Percentiles rank a stretch among this genome's conserved stretches.
These are phyloP conservation scores for Annulohypoxylon moriforme DNA, from an alignment of 495 filamentous ascomycete species.

Conservation along the genomic window DNA sequence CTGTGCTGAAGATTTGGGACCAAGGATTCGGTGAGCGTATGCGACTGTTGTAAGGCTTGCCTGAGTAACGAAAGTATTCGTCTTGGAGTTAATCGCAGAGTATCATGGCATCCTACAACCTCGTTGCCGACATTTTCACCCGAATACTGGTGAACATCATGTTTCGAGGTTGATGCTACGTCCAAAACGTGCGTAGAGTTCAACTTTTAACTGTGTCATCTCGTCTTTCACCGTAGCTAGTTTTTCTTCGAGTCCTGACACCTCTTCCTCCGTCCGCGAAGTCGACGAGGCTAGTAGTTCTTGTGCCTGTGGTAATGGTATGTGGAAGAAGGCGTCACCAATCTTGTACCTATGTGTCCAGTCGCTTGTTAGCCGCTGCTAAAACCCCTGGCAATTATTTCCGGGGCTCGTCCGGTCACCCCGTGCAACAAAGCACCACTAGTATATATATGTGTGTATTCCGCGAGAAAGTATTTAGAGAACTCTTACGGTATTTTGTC, in stretches of 20 bases:
- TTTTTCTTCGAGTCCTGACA: constrained; percentile 79
- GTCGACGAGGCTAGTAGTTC: constrained; percentile 79
- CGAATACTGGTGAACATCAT: constrained; percentile 54
- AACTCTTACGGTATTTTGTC: constrained; percentile 82
- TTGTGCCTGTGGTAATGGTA: constrained; percentile 86
- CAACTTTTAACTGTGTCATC: constrained; percentile 87
- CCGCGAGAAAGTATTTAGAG: neutral
- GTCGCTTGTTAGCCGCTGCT: constrained; percentile 32
- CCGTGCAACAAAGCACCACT: neutral
- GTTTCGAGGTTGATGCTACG: constrained; percentile 95
- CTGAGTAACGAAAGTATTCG: neutral
- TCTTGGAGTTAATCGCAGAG: neutral
- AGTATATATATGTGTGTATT: neutral
- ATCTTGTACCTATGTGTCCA: constrained; percentile 82
- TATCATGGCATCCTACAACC: neutral
- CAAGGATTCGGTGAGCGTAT: neutral
- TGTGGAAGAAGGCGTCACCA: constrained; percentile 91
- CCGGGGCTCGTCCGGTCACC: neutral
- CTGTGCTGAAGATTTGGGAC: neutral
- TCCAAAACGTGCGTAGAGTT: constrained; percentile 93
- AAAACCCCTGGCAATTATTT: neutral
- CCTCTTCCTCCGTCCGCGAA: constrained; percentile 77
- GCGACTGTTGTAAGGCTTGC: neutral
- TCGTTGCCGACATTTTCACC: neutral
- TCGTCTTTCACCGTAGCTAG: constrained; percentile 80